phyloP scores from a whole-genome alignment of 31 red algal species.

The Porphyra umbilicalis region DNA sequence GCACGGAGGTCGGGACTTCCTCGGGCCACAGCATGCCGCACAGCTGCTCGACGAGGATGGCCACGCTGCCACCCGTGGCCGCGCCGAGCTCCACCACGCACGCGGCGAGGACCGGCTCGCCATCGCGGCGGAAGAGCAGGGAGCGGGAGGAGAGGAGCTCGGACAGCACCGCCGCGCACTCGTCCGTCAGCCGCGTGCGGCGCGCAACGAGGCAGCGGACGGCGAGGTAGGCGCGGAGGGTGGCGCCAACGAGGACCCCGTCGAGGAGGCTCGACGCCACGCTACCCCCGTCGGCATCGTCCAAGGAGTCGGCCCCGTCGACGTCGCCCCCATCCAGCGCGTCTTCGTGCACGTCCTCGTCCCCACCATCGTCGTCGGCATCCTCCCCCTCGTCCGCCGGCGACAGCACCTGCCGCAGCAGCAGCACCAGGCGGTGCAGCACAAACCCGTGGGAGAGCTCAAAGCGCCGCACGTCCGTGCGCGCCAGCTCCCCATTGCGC shows the following conservation, averaged over 20 bases:
- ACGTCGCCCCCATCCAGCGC: too few relatives aligned
- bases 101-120: constrained; percentile 32
- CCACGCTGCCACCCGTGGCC: constrained; percentile 43
- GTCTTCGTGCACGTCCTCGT: not conserved
- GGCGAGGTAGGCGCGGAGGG: constrained; percentile 62
- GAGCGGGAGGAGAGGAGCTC: constrained; percentile 46
- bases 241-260: constrained; percentile 24
- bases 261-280: not conserved
- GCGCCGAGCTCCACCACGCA: constrained; percentile 59
- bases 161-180: constrained; percentile 54
- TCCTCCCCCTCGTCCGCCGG: not conserved
- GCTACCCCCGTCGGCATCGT: constrained; percentile 5
- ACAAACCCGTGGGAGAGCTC: constrained; percentile 68
- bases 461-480: constrained; percentile 32
- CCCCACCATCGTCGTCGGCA: not conserved
- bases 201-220: constrained; percentile 61
- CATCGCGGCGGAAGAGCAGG: constrained; percentile 44
- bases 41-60: constrained; percentile 62
- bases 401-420: constrained; percentile 43
- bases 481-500: not conserved
- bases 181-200: constrained; percentile 59
- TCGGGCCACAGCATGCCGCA: constrained; percentile 70
- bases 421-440: constrained; percentile 48
- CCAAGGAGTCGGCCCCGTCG: constrained; percentile 20
- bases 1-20: constrained; percentile 36